A percentile compares a stretch with the other conserved stretches of the same genome.
phyloP scores from a whole-genome alignment of 2,329 filamentous ascomycete genomes.

The Epichloe glyceriae region DNA sequence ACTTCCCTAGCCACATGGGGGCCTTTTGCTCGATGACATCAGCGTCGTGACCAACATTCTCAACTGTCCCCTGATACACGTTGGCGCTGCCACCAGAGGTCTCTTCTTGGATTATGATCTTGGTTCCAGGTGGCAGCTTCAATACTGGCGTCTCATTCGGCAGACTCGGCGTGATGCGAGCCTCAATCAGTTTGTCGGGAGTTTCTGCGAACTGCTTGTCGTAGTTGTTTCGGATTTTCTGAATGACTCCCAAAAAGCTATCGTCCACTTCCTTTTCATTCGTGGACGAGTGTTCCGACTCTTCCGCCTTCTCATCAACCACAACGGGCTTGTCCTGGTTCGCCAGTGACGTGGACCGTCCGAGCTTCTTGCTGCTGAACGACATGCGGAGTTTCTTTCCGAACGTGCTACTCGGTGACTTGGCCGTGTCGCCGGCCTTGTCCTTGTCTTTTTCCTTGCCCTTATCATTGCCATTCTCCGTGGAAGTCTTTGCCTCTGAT shows the following conservation, averaged over 20 bases:
- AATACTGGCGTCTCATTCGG: conserved; percentile 65
- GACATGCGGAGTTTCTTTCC: conserved; percentile 79
- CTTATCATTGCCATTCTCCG: conserved; percentile 34
- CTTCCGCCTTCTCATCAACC: conserved; percentile 63
- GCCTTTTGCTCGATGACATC: conserved; percentile 76
- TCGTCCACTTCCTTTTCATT: conserved; percentile 66
- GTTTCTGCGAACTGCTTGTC: conserved; percentile 49
- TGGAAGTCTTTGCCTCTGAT: conserved; percentile 35
- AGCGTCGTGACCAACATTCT: conserved; percentile 59
- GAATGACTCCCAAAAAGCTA: conserved; percentile 58
- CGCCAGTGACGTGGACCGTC: conserved; percentile 46
- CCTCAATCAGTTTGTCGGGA: conserved; percentile 43
- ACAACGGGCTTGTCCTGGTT: conserved; percentile 59
- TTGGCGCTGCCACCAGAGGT: conserved; percentile 60
- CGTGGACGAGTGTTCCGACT: conserved; percentile 48
- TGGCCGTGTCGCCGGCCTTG: conserved; percentile 37
- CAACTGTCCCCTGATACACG: conserved; percentile 81
- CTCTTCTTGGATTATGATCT: conserved; percentile 58
- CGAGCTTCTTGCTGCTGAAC: conserved; percentile 75
- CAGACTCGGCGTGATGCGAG: conserved; percentile 54
- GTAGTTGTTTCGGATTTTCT: conserved; percentile 61
- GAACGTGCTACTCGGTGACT: conserved; percentile 52
- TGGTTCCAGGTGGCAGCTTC: conserved; percentile 54
- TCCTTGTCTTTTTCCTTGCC: conserved; percentile 31
- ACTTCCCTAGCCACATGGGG: conserved; percentile 90